phyloP scores from a whole-genome alignment of 768 basidiomycete species.

The Hygrocybe punicea region DNA sequence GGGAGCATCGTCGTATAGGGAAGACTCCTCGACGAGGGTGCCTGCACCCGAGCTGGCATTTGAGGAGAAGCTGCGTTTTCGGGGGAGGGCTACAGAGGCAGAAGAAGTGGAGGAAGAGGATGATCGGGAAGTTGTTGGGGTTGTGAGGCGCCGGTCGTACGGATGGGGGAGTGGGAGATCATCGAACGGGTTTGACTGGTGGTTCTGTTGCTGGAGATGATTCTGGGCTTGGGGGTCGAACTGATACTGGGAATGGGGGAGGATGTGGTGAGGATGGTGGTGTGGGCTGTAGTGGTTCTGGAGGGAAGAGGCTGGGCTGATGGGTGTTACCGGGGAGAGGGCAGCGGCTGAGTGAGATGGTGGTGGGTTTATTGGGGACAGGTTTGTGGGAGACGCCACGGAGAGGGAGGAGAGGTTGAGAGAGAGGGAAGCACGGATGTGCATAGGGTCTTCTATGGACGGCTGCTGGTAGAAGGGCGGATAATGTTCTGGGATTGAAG shows the following conservation, averaged over 20 bases:
- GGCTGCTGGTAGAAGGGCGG: conserved; percentile 2
- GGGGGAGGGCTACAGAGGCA: conserved; percentile 54
- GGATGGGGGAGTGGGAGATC: conserved; percentile 25
- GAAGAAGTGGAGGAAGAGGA: conserved; percentile 52
- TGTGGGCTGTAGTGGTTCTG: conserved; percentile 40
- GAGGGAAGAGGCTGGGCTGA: conserved; percentile 44
- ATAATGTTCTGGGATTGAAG: conserved; percentile 8
- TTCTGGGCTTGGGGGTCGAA: conserved; percentile 35
- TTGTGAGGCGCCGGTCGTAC: conserved; percentile 26
- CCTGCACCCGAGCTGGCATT: conserved; percentile 27
- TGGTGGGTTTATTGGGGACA: conserved; percentile 57
- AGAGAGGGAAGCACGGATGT: conserved; percentile 41
- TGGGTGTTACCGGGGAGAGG: conserved; percentile 56
- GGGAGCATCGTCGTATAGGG: conserved; percentile 40
- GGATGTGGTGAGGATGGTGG: conserved; percentile 40
- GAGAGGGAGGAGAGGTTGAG: conserved; percentile 67
- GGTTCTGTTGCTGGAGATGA: conserved; percentile 3
- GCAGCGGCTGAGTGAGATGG: conserved; percentile 36
- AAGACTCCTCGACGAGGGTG: conserved; percentile 39
- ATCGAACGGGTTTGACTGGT: conserved; percentile 20
- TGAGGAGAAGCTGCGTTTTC: conserved; percentile 65
- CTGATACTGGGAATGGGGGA: conserved; percentile 48
- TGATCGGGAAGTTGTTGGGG: conserved; percentile 34
- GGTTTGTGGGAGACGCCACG: conserved; percentile 62
- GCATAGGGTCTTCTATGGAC: conserved; percentile 3